Evolutionary conservation across 805 yeast genomes (phyloP).

Genomic region (Saccharomyces eubayanus): DNA sequence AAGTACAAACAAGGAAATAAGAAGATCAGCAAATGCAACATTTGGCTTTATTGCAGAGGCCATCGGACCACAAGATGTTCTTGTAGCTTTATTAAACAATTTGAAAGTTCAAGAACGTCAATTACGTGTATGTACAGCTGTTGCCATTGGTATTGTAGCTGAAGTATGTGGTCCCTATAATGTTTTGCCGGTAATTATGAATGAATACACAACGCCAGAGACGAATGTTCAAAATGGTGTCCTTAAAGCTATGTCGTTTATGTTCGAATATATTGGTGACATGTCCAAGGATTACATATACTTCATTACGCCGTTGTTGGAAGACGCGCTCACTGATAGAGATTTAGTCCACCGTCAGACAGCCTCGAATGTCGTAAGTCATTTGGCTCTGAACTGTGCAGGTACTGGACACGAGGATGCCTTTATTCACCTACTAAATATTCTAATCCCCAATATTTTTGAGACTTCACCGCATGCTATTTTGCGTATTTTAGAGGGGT

Average conservation of each 20-base stretch:
- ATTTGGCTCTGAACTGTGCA: slow-evolving; percentile 67
- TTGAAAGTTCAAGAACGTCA: slow-evolving; percentile 92
- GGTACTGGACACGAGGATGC: slow-evolving; percentile 76
- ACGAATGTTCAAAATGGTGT: slow-evolving; percentile 93
- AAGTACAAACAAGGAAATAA: slow-evolving; percentile 64
- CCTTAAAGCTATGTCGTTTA: slow-evolving; percentile 77
- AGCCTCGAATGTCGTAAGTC: slow-evolving; percentile 79
- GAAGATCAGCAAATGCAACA: slow-evolving; percentile 80
- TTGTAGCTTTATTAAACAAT: slow-evolving; percentile 75
- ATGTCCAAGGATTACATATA: slow-evolving; percentile 74
- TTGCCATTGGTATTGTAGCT: slow-evolving; percentile 95
- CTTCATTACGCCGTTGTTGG: slow-evolving; percentile 67
- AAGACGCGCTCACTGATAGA: slow-evolving; percentile 84
- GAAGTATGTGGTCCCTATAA: slow-evolving; percentile 89
- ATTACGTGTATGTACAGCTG: slow-evolving; percentile 92
- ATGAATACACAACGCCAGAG: slow-evolving; percentile 89
- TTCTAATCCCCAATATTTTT: slow-evolving; percentile 78
- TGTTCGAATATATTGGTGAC: slow-evolving; percentile 86
- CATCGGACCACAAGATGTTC: slow-evolving; percentile 91
- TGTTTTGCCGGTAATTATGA: slow-evolving; percentile 88
- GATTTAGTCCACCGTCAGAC: slow-evolving; percentile 93
- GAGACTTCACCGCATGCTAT: slow-evolving; percentile 97
- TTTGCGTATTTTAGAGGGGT: slow-evolving; percentile 66
- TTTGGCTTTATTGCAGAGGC: slow-evolving; percentile 88
- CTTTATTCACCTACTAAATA: slow-evolving; percentile 72